phyloP scores from a whole-genome alignment of 2,329 filamentous ascomycete species.

The Fusarium proliferatum region DNA sequence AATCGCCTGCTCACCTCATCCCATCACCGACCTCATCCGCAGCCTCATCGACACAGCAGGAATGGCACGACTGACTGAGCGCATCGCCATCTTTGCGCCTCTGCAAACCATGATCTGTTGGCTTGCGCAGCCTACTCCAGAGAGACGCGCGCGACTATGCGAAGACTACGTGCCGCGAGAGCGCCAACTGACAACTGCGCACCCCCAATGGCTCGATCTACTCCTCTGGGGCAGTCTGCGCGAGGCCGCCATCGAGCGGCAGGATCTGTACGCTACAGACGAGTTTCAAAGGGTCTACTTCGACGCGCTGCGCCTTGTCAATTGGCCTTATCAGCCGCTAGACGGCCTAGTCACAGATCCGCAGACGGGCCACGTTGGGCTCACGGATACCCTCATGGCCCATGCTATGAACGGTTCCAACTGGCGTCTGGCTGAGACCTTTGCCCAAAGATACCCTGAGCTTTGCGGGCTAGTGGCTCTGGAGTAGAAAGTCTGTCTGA shows the following conservation, averaged over 20 bases:
- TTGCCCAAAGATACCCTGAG: conserved; percentile 35
- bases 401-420: conserved; percentile 36
- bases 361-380: conserved; percentile 35
- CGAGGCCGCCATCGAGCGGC: conserved; percentile 50
- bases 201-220: conserved; percentile 50
- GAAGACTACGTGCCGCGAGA: conserved; percentile 42
- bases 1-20: conserved; percentile 43
- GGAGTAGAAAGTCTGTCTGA: conserved; percentile 11
- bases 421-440: conserved; percentile 27
- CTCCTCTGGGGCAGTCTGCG: conserved; percentile 50
- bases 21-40: conserved; percentile 47
- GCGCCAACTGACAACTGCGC: conserved; percentile 44
- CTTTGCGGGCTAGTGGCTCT: conserved; percentile 28
- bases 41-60: conserved; percentile 47
- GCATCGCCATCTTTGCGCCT: conserved; percentile 49
- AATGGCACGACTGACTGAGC: conserved; percentile 47
- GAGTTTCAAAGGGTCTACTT: conserved; percentile 52
- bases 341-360: conserved; percentile 34
- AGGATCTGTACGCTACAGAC: conserved; percentile 51
- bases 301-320: conserved; percentile 48
- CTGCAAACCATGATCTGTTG: conserved; percentile 46
- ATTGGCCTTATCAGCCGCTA: conserved; percentile 48
- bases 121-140: conserved; percentile 48
- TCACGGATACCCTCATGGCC: conserved; percentile 32
- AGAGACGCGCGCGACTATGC: conserved; percentile 42